Base-by-base conservation (phyloP, 306 rosid genomes). In the Vigna trinervia region DNA sequence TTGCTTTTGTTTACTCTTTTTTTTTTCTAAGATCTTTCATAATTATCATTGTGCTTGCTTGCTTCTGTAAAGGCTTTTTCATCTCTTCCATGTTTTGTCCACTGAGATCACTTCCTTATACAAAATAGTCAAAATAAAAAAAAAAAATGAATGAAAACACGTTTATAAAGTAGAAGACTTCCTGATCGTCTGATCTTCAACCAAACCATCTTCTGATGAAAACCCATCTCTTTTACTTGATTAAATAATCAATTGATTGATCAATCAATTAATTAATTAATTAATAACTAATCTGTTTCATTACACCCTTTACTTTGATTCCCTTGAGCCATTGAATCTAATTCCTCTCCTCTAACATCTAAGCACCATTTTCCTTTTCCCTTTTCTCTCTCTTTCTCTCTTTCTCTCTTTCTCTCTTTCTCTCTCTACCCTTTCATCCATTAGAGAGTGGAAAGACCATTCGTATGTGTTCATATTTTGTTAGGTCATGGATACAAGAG, bases 41-140 rank as follows among this genome's bases (percentile, higher is more conserved):
- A 74, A 45, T 43, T 75, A 45, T 64, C 65, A 34, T 51, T 73
- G 53, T 73, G 3, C 3, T 26, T 26, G 68, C 78, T 78, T 39
- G 85, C 82, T 89, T 82, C 85, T 65, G n/a, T 76, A 69, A 36
- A 81, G 22, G 76, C 75, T 82, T 88, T 80, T 76, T 78, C 83
- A 74, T 84, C 85, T 70, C 76, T 83, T 78, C 73, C 73, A 75
- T 87, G 73, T 69, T 80, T 86, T 47, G 59, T 54, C 72, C 76
- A 38, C 69, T 32, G 50, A 53, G 23, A 68, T 77, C 81, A 60
- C 72, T 84, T 61, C 66, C 36, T 19, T 0, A 66, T 66, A 20
- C 71, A 41, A 65, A 26, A 1, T 41, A 65, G 34, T 43, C 51
- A 71, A 52, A 36, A 36, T 5, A 6, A 13, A 34, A 34, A 5